A percentile compares a stretch with the other conserved stretches of the same genome.
These are phyloP conservation scores for Globisporangium radiosum DNA, from an alignment of 352 stramenopile genomes.

Conservation along the genomic window DNA sequence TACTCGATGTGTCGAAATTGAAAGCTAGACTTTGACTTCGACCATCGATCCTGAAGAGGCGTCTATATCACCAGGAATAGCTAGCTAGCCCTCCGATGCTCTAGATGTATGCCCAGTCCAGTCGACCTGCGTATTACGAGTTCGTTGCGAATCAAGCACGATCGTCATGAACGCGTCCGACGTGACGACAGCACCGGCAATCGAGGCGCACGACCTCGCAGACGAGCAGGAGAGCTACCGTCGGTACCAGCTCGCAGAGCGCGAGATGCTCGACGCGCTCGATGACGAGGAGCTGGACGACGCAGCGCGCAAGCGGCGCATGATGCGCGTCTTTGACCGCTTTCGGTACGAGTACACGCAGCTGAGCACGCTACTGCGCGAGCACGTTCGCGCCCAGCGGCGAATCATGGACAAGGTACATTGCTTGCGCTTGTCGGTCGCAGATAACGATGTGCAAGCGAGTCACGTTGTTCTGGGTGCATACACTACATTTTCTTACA, in stretches of 20 bases:
- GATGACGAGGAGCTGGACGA: conserved; percentile 41
- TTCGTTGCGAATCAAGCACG: no score
- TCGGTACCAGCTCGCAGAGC: conserved; percentile 38
- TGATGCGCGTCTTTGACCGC: conserved; percentile 61
- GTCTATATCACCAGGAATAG: no score
- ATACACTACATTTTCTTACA: no score
- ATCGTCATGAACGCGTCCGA: background rate
- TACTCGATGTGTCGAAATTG: no score
- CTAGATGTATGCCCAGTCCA: no score
- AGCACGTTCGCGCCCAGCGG: conserved; percentile 42
- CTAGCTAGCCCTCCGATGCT: no score
- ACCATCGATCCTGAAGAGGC: no score
- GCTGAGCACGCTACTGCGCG: conserved; percentile 44
- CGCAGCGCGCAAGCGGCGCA: conserved; percentile 43
- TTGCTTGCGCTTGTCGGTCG: background rate
- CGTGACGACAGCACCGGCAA: no score
- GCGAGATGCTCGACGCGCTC: conserved; percentile 40
- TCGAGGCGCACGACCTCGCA: conserved; percentile 2
- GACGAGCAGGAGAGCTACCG: conserved; percentile 24
- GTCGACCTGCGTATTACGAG: no score
- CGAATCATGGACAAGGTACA: conserved; percentile 53
- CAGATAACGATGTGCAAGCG: no score
- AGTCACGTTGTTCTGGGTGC: no score
- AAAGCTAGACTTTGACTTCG: no score
- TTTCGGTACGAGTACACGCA: conserved; percentile 60